Conservation (phyloP, 2,329 filamentous ascomycete genomes). For the Sarocladiaceae sp. region DNA sequence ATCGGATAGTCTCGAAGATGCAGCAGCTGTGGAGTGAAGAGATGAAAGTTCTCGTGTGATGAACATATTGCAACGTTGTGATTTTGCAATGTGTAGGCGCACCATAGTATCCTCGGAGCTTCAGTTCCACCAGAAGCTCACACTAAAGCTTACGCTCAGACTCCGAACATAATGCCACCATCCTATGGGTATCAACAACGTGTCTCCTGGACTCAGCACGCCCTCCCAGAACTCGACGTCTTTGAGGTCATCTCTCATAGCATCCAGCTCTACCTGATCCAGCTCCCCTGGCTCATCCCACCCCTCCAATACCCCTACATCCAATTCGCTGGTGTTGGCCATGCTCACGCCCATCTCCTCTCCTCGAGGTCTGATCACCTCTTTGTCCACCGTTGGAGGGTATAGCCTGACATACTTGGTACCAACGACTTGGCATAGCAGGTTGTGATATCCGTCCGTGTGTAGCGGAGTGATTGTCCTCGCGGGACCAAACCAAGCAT, state of each 20-base stretch:
- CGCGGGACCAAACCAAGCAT: slow-evolving; percentile 89
- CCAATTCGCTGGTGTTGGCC: slow-evolving; percentile 81
- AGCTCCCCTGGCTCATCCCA: slow-evolving; percentile 41
- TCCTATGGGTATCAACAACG: slow-evolving; percentile 82
- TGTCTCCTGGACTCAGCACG: slow-evolving; percentile 76
- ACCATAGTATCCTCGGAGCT: not conserved
- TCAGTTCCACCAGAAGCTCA: slow-evolving; percentile 93
- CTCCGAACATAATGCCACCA: slow-evolving; percentile 99
- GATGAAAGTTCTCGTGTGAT: not conserved
- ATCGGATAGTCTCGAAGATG: slow-evolving; percentile 30
- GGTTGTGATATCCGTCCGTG: slow-evolving; percentile 90
- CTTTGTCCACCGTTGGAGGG: slow-evolving; percentile 54
- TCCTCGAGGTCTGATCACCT: slow-evolving; percentile 56
- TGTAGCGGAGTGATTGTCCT: slow-evolving; percentile 90
- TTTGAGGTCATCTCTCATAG: slow-evolving; percentile 45
- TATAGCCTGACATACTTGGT: slow-evolving; percentile 91
- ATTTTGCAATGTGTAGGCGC: not conserved
- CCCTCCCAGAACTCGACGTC: slow-evolving; percentile 68
- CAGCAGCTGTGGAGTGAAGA: slow-evolving; percentile 9
- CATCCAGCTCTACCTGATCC: slow-evolving; percentile 24
- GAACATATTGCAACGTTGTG: not conserved
- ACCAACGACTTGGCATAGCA: slow-evolving; percentile 85
- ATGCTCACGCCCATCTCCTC: slow-evolving; percentile 75
- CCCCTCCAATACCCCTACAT: slow-evolving; percentile 67
- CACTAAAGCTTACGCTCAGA: slow-evolving; percentile 82